Evolutionary conservation across 345 rosid genomes (phyloP), one percentile per base, ranked within the genome.

Genomic region (Linum usitatissimum): DNA sequence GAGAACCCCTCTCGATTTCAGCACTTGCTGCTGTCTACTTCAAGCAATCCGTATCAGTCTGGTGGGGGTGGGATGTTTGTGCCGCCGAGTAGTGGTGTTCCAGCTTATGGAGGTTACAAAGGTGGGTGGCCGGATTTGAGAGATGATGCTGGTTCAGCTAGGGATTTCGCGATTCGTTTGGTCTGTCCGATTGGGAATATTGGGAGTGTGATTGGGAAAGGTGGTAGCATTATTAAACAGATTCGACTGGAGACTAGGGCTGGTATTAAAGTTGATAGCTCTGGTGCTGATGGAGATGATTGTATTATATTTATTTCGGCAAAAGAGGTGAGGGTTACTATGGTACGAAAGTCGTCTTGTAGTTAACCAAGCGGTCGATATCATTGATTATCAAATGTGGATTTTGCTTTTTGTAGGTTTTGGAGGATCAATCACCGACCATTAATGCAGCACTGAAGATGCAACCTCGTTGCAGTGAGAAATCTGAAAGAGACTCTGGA

Each of bases 401-500:
- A 39, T 40, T 17, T 71, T 34, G 5, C 6, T 21, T 39, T 28
- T 57, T 55, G 3, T 51, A 73, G 76, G 57, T 31, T 61, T 60
- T 61, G 49, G 76, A 68, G 59, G 76, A 73, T 14, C 76, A 73
- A 34, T 73, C 76, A 55, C 64, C 76, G 36, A 68, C 72, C 59
- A 57, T 73, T 30, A 73, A 45, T 64, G 76, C 76, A 53, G 76
- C 76, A 34, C 54, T 73, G 69, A 68, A 65, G 17, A 55, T 73
- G 66, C 76, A 73, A 60, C 76, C 76, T 8, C 69, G 76, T 5
- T 73, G 76, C 76, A 73, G 76, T 64, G 76, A 73, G 49, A 73
- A 68, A 73, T 59, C 63, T 61, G 76, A 73, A 61, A 73, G 65
- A 66, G 76, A 73, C 28, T 64, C 76, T 1, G 69, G 66, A 31